phyloP scores from a whole-genome alignment of 116 monocot genomes.

The Papilionanthe hybrid region DNA sequence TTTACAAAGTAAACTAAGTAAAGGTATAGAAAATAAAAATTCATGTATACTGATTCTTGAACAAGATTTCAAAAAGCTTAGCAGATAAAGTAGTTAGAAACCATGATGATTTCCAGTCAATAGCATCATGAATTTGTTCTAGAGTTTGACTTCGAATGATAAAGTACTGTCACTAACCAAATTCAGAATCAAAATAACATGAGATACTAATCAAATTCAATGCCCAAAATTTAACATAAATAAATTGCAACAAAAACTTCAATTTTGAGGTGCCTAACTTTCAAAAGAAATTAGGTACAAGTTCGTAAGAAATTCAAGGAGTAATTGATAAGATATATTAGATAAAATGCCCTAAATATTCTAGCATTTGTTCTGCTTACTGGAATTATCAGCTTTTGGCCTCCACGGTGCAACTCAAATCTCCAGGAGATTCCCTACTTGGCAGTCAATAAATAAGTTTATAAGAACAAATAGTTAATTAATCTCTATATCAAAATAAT shows the following conservation, averaged over 20 bases:
- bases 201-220: not conserved
- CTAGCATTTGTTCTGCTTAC: constrained; percentile 40
- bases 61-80: not conserved
- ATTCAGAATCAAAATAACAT: not conserved
- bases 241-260: not conserved
- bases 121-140: not conserved
- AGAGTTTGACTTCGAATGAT: not conserved
- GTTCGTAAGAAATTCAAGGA: not conserved
- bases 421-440: constrained; percentile 83
- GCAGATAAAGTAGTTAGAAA: not conserved
- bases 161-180: not conserved
- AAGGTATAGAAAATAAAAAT: not conserved
- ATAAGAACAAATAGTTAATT: not conserved
- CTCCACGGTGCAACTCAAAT: constrained; percentile 88
- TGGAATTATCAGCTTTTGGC: constrained; percentile 86
- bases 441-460: constrained; percentile 8
- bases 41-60: not conserved
- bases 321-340: not conserved
- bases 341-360: not conserved
- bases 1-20: not conserved
- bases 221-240: not conserved
- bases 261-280: not conserved
- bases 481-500: not conserved
- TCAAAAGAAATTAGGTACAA: not conserved
- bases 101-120: not conserved